Evolutionary conservation across 345 rosid genomes (phyloP), one percentile per base, ranked within the genome.

Genomic region (Melaleuca quinquenervia): DNA sequence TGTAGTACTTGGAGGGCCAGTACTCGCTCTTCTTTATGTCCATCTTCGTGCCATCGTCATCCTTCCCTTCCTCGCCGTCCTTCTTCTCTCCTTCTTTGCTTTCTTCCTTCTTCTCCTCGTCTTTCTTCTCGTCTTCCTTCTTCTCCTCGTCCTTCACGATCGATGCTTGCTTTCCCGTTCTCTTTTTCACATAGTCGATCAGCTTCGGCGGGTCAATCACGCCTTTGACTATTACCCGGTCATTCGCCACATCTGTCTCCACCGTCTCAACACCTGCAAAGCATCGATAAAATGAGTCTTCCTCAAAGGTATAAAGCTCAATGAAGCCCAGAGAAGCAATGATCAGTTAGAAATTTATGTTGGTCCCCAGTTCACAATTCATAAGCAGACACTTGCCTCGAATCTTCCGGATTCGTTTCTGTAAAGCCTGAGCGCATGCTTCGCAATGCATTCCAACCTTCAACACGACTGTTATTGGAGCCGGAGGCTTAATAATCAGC

Each of bases 381-480:
- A 64, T 3, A 5, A 70, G 26, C 14, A 70, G 62, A 11, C 45
- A 60, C 22, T 50, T 89, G 93, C 95, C 94, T 93, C 86, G 27
- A 32, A 93, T 91, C 86, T 92, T 93, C 55, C 91, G 86, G 82
- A 94, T 89, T 26, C 90, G 87, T 84, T 87, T 94, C 82, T 84
- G 92, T 18, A 94, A 18, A 83, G 7, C 90, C 86, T 91, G 94
- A 84, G 97, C 95, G 60, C 97, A 94, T 44, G 96, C 97, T 82
- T 94, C 97, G 11, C 96, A 94, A 70, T 94, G 94, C 97, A 94
- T 94, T 54, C 91, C 85, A 45, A 94, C 83, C 32, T 90, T 93
- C 91, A 93, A 44, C n/a, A 87, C 92, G 6, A 93, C 93, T 53
- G 96, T 94, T 41, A 89, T 86, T 32, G 86, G 88, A 18, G 85